Conservation (phyloP, 2,329 filamentous ascomycete species). For the Trichoderma endophyticum region DNA sequence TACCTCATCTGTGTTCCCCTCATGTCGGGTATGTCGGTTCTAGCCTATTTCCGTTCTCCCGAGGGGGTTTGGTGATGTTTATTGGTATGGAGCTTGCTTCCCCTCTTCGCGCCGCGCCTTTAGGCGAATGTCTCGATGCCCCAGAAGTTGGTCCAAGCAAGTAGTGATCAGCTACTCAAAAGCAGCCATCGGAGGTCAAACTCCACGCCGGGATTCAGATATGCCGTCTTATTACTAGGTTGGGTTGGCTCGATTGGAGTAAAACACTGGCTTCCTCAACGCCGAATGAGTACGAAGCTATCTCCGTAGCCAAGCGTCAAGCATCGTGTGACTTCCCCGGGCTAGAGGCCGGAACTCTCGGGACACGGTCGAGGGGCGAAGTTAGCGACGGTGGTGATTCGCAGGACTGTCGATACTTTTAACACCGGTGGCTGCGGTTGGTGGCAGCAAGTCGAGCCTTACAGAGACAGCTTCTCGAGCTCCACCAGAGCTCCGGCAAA, state of each 20-base stretch:
- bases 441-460: not conserved
- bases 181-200: conserved; percentile 1
- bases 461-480: not conserved
- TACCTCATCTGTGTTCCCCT: not conserved
- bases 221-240: not conserved
- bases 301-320: not conserved
- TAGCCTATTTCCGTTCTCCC: conserved; percentile 13
- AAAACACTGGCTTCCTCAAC: not conserved
- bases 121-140: not conserved
- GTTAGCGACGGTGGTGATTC: conserved; percentile 7
- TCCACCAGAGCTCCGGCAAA: conserved; percentile 15
- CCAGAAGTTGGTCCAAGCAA: not conserved
- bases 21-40: not conserved
- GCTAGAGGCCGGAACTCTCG: conserved; percentile 17
- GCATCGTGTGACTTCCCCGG: conserved; percentile 3
- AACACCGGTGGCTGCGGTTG: not conserved
- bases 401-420: not conserved
- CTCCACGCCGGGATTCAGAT: not conserved
- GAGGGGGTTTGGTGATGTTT: not conserved
- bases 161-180: not conserved
- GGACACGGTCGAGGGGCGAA: conserved; percentile 18
- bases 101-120: not conserved
- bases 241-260: not conserved
- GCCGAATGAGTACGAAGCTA: not conserved
- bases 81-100: not conserved